These are phyloP conservation scores for Malus sylvestris DNA, from an alignment of 306 rosid genomes.

Conservation along the genomic window DNA sequence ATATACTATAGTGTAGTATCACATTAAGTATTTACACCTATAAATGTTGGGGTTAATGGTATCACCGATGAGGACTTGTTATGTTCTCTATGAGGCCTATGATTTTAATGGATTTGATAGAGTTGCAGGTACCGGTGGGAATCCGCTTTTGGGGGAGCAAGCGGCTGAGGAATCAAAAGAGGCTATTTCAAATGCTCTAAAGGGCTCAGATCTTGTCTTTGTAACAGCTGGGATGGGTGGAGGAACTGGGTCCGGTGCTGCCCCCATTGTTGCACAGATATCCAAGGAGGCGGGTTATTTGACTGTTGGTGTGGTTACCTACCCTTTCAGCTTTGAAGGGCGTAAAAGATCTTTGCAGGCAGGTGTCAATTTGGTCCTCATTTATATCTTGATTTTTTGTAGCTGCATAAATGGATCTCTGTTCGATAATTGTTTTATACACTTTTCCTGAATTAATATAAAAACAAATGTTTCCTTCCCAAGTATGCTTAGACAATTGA, in stretches of 20 bases:
- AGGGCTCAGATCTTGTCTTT: slow-evolving; percentile 95
- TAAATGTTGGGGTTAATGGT: no score
- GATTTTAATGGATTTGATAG: slow-evolving; percentile 33
- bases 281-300: slow-evolving; percentile 93
- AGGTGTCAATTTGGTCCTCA: slow-evolving; percentile 39
- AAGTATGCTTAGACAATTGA: neutral
- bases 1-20: neutral
- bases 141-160: slow-evolving; percentile 95
- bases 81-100: slow-evolving; percentile 9
- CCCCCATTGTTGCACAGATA: slow-evolving; percentile 93
- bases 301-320: slow-evolving; percentile 97
- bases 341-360: slow-evolving; percentile 97
- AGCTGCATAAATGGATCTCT: neutral
- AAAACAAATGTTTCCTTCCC: neutral
- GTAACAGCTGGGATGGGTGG: slow-evolving; percentile 99
- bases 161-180: slow-evolving; percentile 98
- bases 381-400: neutral
- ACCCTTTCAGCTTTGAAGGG: slow-evolving; percentile 94
- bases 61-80: no score
- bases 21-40: neutral
- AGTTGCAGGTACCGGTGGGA: slow-evolving; percentile 96
- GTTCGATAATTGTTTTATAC: neutral
- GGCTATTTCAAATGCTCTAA: slow-evolving; percentile 71
- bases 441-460: neutral
- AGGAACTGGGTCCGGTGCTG: slow-evolving; percentile 98